Percentiles rank a stretch among this genome's conserved stretches.
Conservation (phyloP, 306 rosid genomes). For the Hippophae gyantsensis region DNA sequence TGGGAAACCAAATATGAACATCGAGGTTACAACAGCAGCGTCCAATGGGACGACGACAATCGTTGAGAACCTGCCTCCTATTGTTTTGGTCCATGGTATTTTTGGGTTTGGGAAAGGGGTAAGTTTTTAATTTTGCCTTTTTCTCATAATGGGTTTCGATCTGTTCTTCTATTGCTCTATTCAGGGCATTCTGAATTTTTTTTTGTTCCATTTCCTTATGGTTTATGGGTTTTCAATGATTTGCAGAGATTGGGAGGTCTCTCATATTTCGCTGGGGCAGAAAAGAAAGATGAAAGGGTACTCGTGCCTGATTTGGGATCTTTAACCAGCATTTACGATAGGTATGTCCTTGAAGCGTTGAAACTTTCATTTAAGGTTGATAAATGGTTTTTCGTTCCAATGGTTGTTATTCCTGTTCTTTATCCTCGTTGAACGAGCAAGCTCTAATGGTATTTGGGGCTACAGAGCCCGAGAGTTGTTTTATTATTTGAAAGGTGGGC, state of each 20-base stretch:
- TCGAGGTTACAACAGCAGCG: slow-evolving; percentile 7
- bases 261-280: slow-evolving; percentile 93
- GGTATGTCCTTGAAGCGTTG: slow-evolving; percentile 26
- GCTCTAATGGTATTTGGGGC: slow-evolving; percentile 8
- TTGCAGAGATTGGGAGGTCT: slow-evolving; percentile 69
- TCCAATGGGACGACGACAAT: background rate
- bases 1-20: slow-evolving; percentile 23
- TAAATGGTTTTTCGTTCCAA: background rate
- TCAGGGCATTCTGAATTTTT: background rate
- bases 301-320: slow-evolving; percentile 99
- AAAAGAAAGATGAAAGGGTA: slow-evolving; percentile 90
- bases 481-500: slow-evolving; percentile 94
- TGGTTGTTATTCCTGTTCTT: background rate
- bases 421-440: background rate
- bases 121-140: background rate
- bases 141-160: slow-evolving; percentile 1
- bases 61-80: slow-evolving; percentile 53
- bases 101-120: slow-evolving; percentile 99
- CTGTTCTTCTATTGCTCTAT: background rate
- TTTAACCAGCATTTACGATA: slow-evolving; percentile 74
- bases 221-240: background rate
- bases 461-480: slow-evolving; percentile 90
- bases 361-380: background rate
- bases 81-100: slow-evolving; percentile 88
- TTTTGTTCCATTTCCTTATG: background rate